Evolutionary conservation across 176 grass and related monocot genomes (phyloP).

Genomic region (sorghum (Sorghum bicolor)): Sorghum_bicolor_NCBIv3 NC_012870.2:11569001-11569500

Average conservation of each 20-base stretch:
- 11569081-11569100: neutral
- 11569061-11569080: neutral
- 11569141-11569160: neutral
- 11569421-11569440: conserved; percentile 44
- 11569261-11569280: neutral
- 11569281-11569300: conserved; percentile 24
- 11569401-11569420: conserved; percentile 30
- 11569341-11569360: conserved; percentile 21
- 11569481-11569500: conserved; percentile 36
- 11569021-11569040: conserved; percentile 1
- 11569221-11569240: conserved; percentile 31
- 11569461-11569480: conserved; percentile 35
- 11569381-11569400: conserved; percentile 28
- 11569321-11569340: conserved; percentile 49
- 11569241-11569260: neutral
- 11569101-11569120: neutral
- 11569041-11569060: conserved; percentile 16
- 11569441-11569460: conserved; percentile 43
- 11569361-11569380: conserved; percentile 54
- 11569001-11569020: neutral
- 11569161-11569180: neutral
- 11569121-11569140: neutral
- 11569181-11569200: neutral
- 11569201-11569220: conserved; percentile 7
- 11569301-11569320: conserved; percentile 24